Evolutionary conservation across 1,139 yeast genomes (phyloP).

Genomic region (Blastobotrys proliferans): DNA sequence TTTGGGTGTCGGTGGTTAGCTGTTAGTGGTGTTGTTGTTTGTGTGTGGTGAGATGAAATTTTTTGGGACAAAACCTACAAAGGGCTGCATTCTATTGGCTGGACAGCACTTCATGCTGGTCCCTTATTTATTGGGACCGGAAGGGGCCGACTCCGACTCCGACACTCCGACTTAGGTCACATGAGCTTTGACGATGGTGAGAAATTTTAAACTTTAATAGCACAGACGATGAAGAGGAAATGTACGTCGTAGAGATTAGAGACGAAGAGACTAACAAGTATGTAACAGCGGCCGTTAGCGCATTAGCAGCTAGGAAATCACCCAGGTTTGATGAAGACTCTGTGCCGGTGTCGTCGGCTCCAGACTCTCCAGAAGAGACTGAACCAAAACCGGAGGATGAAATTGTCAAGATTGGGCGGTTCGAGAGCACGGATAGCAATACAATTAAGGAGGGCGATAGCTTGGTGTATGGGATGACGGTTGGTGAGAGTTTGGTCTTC

Average conservation of each 20-base stretch:
- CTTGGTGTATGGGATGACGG: constrained; percentile 31
- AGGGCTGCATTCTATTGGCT: no score
- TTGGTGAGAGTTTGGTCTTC: constrained; percentile 44
- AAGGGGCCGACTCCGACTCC: no score
- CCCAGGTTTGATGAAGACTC: constrained; percentile 4
- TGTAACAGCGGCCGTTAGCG: constrained; percentile 8
- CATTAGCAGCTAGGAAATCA: constrained; percentile 7
- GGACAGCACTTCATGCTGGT: no score
- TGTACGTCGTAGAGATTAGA: neutral
- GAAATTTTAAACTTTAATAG: no score
- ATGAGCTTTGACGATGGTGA: no score
- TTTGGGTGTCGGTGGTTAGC: no score
- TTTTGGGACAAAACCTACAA: no score
- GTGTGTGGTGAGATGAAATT: no score
- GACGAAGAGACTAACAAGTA: neutral
- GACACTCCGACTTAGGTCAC: no score
- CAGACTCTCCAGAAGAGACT: neutral
- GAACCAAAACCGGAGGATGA: constrained; percentile 8
- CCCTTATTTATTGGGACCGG: no score
- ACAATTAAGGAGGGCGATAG: constrained; percentile 14
- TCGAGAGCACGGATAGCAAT: constrained; percentile 16
- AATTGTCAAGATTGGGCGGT: constrained; percentile 14
- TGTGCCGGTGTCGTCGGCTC: neutral
- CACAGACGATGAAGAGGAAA: constrained; percentile 13
- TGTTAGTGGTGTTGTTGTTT: no score